These are phyloP conservation scores for Dissophora globulifera DNA, from an alignment of 192 early-diverging fungal genomes.

Conservation along the genomic window DNA sequence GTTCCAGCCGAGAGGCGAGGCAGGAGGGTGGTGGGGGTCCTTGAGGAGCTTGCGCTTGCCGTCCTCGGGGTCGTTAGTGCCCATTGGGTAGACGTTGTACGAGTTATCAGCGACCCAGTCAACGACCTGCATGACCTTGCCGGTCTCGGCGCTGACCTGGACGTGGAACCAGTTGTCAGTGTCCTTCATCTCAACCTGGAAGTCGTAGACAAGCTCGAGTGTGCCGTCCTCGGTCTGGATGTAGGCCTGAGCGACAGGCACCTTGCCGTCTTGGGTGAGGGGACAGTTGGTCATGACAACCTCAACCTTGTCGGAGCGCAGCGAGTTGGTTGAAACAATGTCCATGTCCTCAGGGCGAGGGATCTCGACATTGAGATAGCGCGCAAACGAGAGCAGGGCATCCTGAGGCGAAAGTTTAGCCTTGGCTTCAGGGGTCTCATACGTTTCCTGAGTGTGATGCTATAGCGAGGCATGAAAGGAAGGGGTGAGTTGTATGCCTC, in stretches of 20 bases:
- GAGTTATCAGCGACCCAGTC: slow-evolving; percentile 86
- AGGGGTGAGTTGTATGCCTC: too few relatives aligned
- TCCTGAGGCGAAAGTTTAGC: slow-evolving; percentile 67
- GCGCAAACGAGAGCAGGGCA: slow-evolving; percentile 73
- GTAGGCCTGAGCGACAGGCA: slow-evolving; percentile 74
- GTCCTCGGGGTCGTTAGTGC: slow-evolving; percentile 79
- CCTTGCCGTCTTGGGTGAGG: slow-evolving; percentile 57
- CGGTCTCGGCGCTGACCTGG: slow-evolving; percentile 69
- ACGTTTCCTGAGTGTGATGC: not conserved
- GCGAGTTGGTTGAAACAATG: slow-evolving; percentile 48
- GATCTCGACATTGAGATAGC: slow-evolving; percentile 69
- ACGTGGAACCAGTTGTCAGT: slow-evolving; percentile 83
- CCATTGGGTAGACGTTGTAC: slow-evolving; percentile 87
- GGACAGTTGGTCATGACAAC: slow-evolving; percentile 63
- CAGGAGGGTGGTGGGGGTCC: slow-evolving; percentile 63
- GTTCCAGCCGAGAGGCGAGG: slow-evolving; percentile 84
- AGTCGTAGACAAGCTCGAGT: slow-evolving; percentile 84
- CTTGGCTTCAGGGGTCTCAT: slow-evolving; percentile 28
- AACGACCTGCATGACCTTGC: slow-evolving; percentile 73
- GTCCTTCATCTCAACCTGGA: slow-evolving; percentile 79
- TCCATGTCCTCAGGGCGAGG: slow-evolving; percentile 57
- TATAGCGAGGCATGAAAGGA: not conserved
- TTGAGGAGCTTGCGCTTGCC: slow-evolving; percentile 66
- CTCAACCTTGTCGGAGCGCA: slow-evolving; percentile 50
- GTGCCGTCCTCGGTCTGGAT: slow-evolving; percentile 66